Base-by-base conservation (phyloP, 164 flowering plant species). In the Sextonia rubra region DNA sequence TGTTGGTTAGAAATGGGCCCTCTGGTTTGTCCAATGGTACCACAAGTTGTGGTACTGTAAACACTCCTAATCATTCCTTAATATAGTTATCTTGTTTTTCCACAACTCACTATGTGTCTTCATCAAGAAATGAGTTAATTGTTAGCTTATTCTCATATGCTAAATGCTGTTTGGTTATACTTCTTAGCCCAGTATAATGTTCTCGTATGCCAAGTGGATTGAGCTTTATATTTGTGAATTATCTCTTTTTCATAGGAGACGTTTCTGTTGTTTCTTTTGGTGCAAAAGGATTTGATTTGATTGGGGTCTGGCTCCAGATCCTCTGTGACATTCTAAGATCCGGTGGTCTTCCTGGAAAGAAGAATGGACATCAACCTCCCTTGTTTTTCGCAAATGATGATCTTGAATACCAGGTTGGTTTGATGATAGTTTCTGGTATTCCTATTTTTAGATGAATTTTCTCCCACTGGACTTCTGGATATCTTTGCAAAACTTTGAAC, bases 321-420 rank as follows among this genome's bases (percentile, higher is more conserved):
- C 88, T 93, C 15, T 93, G 98, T 77, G 98, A 93, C 74, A 83
- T 90, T 78, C 75, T 93, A 77, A 83, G 87, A 79, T 85, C 93
- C 58, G 95, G 97, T 48, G 97, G 98, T 32, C 86, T 91, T 76
- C 97, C 98, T 70, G 97, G 94, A 52, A 73, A 68, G 67, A 86
- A 80, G 72, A 77, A 73, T 77, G 56, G 62, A 37, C 79, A 80
- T 56, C 98, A 93, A 75, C 98, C 95, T 44, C 85, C 79, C 24
- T 60, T 93, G 5, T 91, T 79, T 80, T 89, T 93, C 77, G 97
- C 98, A 27, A 80, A 72, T 75, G 97, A 91, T 83, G 98, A 91
- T 79, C 95, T 93, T 70, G 85, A 83, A 71, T 93, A 93, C 77
- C 97, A 93, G 97, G 98, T 93, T 67, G 47, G 76, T 76, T 47